Conservation (phyloP, 2,329 filamentous ascomycete species). For the Arthroderma uncinatum region DNA sequence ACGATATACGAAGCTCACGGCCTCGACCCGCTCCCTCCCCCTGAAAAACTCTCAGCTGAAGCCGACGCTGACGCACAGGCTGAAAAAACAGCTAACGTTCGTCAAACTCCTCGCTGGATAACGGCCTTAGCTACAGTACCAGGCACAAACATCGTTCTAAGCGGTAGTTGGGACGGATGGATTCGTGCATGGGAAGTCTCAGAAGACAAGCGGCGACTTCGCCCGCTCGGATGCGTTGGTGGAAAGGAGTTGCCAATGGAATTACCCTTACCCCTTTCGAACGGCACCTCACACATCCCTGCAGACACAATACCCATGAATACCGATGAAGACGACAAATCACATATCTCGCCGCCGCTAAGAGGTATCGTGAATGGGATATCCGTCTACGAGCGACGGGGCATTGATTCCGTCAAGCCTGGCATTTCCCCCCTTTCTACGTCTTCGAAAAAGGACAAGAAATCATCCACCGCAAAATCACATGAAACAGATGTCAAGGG, state of each 20-base stretch:
- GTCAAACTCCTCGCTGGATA: constrained; percentile 67
- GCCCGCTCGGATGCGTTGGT: constrained; percentile 58
- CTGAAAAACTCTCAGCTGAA: constrained; percentile 63
- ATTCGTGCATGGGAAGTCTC: constrained; percentile 76
- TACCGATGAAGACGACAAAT: constrained; percentile 14
- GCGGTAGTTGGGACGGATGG: constrained; percentile 87
- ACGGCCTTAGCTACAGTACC: constrained; percentile 79
- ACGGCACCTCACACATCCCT: background rate
- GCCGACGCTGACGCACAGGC: constrained; percentile 47
- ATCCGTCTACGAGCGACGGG: constrained; percentile 69
- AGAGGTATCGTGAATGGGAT: constrained; percentile 82
- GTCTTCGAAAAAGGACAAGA: constrained; percentile 17
- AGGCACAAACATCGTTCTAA: constrained; percentile 81
- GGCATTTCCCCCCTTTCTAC: constrained; percentile 12
- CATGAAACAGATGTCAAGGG: constrained; percentile 38
- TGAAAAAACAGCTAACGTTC: constrained; percentile 37
- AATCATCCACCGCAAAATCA: constrained; percentile 13
- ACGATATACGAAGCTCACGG: constrained; percentile 75
- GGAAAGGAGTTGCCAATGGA: constrained; percentile 18
- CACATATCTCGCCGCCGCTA: constrained; percentile 34
- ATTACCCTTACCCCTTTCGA: background rate
- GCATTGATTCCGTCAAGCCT: constrained; percentile 18
- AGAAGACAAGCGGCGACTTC: constrained; percentile 68
- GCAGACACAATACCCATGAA: background rate
- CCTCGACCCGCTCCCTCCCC: constrained; percentile 58